These are phyloP conservation scores for Pseudopithomyces maydicus DNA, from an alignment of 2,329 filamentous ascomycete species.

Conservation along the genomic window DNA sequence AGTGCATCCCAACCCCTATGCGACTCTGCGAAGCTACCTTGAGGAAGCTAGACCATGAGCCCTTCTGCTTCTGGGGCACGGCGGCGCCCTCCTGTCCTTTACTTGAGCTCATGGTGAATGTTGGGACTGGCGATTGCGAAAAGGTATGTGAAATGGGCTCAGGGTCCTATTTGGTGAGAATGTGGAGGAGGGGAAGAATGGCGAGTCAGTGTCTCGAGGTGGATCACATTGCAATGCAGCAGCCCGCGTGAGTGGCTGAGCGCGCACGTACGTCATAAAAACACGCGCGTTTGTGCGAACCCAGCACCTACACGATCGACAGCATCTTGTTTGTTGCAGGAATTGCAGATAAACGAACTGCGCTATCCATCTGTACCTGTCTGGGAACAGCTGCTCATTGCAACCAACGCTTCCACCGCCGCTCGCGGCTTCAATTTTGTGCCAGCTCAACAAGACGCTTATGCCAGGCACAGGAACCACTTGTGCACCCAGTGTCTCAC, in stretches of 20 bases:
- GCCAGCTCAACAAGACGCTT: neutral
- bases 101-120: slow-evolving; percentile 22
- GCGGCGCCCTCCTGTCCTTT: slow-evolving; percentile 50
- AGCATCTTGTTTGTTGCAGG: neutral
- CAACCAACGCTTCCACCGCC: too few relatives aligned
- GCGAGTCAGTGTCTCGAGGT: slow-evolving; percentile 1
- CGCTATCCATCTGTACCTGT: too few relatives aligned
- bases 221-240: neutral
- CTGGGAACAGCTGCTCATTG: neutral
- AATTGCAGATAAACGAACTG: neutral
- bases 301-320: slow-evolving; percentile 1
- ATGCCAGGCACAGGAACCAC: neutral
- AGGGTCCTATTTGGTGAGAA: neutral
- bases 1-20: slow-evolving; percentile 4
- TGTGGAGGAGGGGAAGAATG: slow-evolving; percentile 7
- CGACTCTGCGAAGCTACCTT: slow-evolving; percentile 43
- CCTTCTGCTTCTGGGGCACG: slow-evolving; percentile 52
- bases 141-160: neutral
- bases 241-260: neutral
- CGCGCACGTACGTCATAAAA: slow-evolving; percentile 4
- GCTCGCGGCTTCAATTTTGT: too few relatives aligned
- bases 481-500: neutral
- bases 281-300: neutral
- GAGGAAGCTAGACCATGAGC: slow-evolving; percentile 56
- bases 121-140: neutral